Base-by-base conservation (phyloP, 2,329 filamentous ascomycete species). In the Blastomyces silverae region DNA sequence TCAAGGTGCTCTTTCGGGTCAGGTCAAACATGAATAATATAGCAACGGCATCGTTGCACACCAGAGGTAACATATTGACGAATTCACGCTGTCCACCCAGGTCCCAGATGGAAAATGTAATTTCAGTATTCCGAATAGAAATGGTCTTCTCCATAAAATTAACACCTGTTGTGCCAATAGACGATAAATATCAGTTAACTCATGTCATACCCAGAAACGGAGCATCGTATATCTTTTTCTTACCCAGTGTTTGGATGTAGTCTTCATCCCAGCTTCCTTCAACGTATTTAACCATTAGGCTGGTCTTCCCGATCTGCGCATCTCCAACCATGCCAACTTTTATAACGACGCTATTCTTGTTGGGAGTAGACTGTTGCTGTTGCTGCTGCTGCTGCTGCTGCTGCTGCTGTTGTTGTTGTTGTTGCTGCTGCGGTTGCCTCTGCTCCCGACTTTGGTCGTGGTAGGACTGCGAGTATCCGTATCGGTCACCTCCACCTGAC, bases 71-170 rank as follows among this genome's bases (percentile, higher is more conserved):
- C 94, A 99, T 99, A 82, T 99, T 99, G 79, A 99, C 94, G 74
- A 99, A 99, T 79, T 99, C 94, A 74, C 94, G 89, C 81, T 99
- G 94, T 69, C 94, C 94, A 71, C 94, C 94, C 64, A 99, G 80
- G 82, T 99, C 94, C 94, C 94, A 99, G 75, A 99, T 99, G 67
- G 92, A 96, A 80, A 99, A 99, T 55, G 94, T 99, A 77, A 99
- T 99, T 79, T 99, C 94, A 20, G 94, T 99, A 79, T 99, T 99
- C 67, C 94, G 90, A 78, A 99, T 99, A 68, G 91, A 96, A 75
- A 99, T 99, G 46, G 94, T 99, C 84, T 99, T 99, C 78, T 99
- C 94, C 94, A 99, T 99, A 79, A 99, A 99, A 79, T 99, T 99
- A 79, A 99, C 94, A 70, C 94, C 86, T 89, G 71, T n/a, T 73